A percentile compares a stretch with the other conserved stretches of the same genome.
Conservation (phyloP, 768 basidiomycete species). For the Russula emetica region DNA sequence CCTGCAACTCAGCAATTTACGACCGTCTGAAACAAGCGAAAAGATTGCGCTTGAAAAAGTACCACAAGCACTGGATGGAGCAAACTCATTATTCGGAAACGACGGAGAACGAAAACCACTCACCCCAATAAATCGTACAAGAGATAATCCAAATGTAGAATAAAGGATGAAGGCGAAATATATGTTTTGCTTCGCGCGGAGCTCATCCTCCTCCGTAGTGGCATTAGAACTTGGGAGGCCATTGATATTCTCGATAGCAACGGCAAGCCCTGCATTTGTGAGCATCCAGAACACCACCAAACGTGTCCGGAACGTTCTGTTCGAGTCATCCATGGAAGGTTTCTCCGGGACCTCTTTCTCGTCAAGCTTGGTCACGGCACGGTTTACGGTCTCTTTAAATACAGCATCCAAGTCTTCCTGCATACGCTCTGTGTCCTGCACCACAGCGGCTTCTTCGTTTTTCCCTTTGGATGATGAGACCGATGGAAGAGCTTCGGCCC, state of each 20-base stretch:
- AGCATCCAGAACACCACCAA: constrained; percentile 82
- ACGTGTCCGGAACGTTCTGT: constrained; percentile 90
- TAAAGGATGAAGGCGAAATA: constrained; percentile 80
- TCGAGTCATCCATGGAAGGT: constrained; percentile 83
- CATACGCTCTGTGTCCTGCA: constrained; percentile 77
- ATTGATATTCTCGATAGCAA: constrained; percentile 73
- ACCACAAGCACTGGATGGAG: constrained; percentile 61
- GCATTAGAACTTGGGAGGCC: constrained; percentile 46
- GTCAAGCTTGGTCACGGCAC: constrained; percentile 73
- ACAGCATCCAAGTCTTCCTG: constrained; percentile 87
- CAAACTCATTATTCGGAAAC: constrained; percentile 4
- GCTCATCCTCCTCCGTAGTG: constrained; percentile 39
- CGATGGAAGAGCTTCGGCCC: constrained; percentile 86
- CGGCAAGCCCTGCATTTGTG: constrained; percentile 60
- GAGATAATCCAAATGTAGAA: constrained; percentile 69
- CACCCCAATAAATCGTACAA: constrained; percentile 73
- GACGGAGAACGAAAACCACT: constrained; percentile 33
- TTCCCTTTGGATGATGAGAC: constrained; percentile 80
- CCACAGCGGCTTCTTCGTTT: constrained; percentile 67
- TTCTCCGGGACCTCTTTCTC: constrained; percentile 65
- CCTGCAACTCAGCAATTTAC: constrained; percentile 35
- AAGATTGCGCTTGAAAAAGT: constrained; percentile 78
- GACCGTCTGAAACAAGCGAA: constrained; percentile 78
- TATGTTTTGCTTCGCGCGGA: constrained; percentile 45
- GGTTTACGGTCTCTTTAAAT: constrained; percentile 89